These are phyloP conservation scores for Eucalyptus cloeziana DNA, from an alignment of 345 rosid species.

Conservation along the genomic window DNA sequence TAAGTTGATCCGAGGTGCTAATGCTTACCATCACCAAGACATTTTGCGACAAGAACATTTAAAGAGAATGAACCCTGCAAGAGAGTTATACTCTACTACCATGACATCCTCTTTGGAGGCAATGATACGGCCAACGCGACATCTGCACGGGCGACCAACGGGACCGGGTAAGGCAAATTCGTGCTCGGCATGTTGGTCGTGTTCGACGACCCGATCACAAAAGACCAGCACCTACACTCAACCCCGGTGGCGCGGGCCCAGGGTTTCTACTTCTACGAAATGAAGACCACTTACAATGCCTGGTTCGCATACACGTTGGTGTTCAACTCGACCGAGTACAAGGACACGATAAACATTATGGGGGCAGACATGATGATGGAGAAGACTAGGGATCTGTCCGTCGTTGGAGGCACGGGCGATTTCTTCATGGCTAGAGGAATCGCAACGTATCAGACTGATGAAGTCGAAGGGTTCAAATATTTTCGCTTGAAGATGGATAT, in stretches of 20 bases:
- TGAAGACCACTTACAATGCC: constrained; percentile 24
- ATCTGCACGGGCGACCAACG: constrained; percentile 13
- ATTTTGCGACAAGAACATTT: not conserved
- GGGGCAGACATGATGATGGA: constrained; percentile 52
- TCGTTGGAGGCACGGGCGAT: constrained; percentile 57
- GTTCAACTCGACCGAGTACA: constrained; percentile 16
- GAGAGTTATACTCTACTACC: constrained; percentile 34
- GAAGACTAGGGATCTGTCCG: constrained; percentile 54
- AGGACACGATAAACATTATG: constrained; percentile 42
- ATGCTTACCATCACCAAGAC: not conserved
- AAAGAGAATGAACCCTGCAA: constrained; percentile 31
- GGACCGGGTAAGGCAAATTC: constrained; percentile 26
- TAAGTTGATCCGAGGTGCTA: not conserved
- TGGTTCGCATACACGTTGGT: constrained; percentile 43
- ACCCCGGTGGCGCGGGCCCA: constrained; percentile 41
- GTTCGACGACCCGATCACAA: constrained; percentile 49
- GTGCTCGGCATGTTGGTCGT: constrained; percentile 35
- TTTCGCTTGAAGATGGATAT: constrained; percentile 37
- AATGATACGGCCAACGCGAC: constrained; percentile 35
- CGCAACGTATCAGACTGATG: constrained; percentile 31
- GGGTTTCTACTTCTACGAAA: constrained; percentile 59
- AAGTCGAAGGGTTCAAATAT: constrained; percentile 30
- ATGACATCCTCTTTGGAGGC: constrained; percentile 44
- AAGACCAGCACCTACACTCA: constrained; percentile 27
- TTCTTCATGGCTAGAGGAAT: constrained; percentile 70